Percentiles rank a stretch among this genome's conserved stretches.
Evolutionary conservation across 805 yeast species (phyloP).

Genomic region (Saccharomyces cerevisiae): DNA sequence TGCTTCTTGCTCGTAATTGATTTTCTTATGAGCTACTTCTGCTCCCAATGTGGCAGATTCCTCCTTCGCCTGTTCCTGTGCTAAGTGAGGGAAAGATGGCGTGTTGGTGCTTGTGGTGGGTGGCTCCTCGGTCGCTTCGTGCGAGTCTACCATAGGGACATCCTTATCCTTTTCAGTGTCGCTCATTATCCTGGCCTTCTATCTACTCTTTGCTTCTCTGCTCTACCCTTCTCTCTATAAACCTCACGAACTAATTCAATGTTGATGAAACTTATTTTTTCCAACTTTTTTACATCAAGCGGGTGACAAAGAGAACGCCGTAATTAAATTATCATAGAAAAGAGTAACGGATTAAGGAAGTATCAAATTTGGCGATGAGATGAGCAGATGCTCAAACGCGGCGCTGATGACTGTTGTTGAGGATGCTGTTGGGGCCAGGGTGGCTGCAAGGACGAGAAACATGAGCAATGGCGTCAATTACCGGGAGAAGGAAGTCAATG

Average conservation of each 20-base stretch:
- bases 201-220: neutral
- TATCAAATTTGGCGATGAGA: neutral
- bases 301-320: neutral
- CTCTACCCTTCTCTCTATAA: neutral
- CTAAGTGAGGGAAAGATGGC: slow-evolving; percentile 23
- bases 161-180: neutral
- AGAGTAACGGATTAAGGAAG: neutral
- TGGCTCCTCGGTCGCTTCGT: neutral
- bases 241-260: neutral
- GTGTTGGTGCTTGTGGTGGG: slow-evolving; percentile 2
- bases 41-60: slow-evolving; percentile 2
- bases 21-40: neutral
- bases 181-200: neutral
- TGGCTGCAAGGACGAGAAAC: slow-evolving; percentile 1
- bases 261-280: neutral
- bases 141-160: neutral
- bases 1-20: slow-evolving; percentile 30
- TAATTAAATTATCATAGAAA: neutral
- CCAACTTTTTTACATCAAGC: neutral
- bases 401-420: neutral
- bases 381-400: neutral
- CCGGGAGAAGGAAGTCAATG: slow-evolving; percentile 25
- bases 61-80: slow-evolving; percentile 6
- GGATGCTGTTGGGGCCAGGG: slow-evolving; percentile 1
- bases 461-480: slow-evolving; percentile 9